A percentile compares a stretch with the other conserved stretches of the same genome.
Evolutionary conservation across 2,329 filamentous ascomycete species (phyloP).

Genomic region (Biscogniauxia sp.): DNA sequence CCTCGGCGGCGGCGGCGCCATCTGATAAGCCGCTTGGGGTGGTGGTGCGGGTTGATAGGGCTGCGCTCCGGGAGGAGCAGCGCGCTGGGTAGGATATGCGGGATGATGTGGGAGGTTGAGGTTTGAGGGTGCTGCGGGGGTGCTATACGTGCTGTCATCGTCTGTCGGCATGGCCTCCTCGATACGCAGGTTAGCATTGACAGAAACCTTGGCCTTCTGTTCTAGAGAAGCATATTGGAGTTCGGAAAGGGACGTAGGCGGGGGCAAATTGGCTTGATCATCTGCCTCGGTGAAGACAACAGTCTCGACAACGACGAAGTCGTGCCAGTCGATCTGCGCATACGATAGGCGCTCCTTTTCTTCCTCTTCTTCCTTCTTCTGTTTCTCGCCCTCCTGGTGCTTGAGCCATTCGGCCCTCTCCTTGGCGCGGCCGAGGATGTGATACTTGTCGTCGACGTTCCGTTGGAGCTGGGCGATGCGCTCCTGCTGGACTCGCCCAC

Average conservation of each 20-base stretch:
- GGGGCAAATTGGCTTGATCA: slow-evolving; percentile 80
- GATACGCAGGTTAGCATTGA: slow-evolving; percentile 77
- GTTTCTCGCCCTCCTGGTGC: slow-evolving; percentile 79
- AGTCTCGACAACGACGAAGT: slow-evolving; percentile 94
- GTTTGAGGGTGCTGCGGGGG: slow-evolving; percentile 41
- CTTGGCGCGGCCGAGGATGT: slow-evolving; percentile 76
- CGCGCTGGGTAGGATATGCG: slow-evolving; percentile 28
- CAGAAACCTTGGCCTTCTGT: slow-evolving; percentile 87
- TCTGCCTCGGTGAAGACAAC: slow-evolving; percentile 89
- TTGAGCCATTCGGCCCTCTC: slow-evolving; percentile 85
- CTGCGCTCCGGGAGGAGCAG: slow-evolving; percentile 25
- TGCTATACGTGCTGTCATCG: slow-evolving; percentile 59
- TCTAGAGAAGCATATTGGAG: slow-evolving; percentile 92
- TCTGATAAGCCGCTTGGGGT: slow-evolving; percentile 33
- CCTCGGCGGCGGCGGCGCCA: slow-evolving; percentile 32
- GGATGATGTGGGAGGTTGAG: slow-evolving; percentile 40
- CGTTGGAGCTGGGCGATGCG: slow-evolving; percentile 70
- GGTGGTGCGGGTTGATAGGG: slow-evolving; percentile 38
- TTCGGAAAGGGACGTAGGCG: slow-evolving; percentile 85
- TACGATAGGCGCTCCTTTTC: slow-evolving; percentile 75
- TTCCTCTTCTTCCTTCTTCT: slow-evolving; percentile 83
- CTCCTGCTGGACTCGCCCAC: slow-evolving; percentile 67
- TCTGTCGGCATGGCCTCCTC: slow-evolving; percentile 93
- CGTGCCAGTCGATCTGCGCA: slow-evolving; percentile 94
- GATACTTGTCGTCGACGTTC: slow-evolving; percentile 76